A percentile compares a stretch with the other conserved stretches of the same genome.
Conservation (phyloP, 768 basidiomycete species). For the Russula dissimulans region DNA sequence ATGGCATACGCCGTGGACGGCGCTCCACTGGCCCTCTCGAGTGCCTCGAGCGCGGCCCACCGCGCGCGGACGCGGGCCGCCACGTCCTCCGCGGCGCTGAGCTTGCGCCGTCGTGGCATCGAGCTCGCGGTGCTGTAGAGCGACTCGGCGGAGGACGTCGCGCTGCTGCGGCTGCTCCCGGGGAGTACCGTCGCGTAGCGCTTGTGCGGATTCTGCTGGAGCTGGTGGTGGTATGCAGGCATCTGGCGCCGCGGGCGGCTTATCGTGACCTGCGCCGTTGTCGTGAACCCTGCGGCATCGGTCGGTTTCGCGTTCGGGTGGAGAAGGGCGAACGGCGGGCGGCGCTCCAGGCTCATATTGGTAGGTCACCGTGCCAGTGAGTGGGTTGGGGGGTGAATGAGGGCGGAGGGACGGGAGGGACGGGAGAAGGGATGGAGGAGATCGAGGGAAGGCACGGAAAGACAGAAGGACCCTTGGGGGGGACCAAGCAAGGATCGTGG, state of each 20-base stretch:
- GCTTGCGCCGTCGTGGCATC: conserved; percentile 11
- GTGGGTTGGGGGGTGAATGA: neutral
- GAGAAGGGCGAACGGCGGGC: conserved; percentile 4
- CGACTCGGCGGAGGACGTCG: conserved; percentile 13
- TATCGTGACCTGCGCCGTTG: neutral
- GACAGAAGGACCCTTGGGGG: neutral
- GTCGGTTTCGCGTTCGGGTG: neutral
- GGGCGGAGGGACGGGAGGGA: neutral
- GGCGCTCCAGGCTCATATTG: conserved; percentile 12
- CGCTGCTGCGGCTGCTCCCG: conserved; percentile 14
- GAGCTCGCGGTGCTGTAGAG: neutral
- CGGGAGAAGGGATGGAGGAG: neutral
- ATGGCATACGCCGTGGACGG: neutral
- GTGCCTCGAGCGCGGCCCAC: conserved; percentile 18
- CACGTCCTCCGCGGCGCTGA: conserved; percentile 17
- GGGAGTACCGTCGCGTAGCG: conserved; percentile 15
- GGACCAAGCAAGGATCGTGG: neutral
- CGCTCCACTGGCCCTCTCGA: conserved; percentile 1
- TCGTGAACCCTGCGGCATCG: neutral
- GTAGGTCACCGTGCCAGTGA: neutral
- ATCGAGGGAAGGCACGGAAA: neutral
- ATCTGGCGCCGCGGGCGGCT: conserved; percentile 11
- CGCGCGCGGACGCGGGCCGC: conserved; percentile 15
- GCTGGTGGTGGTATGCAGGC: conserved; percentile 2
- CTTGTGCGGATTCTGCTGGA: conserved; percentile 4